Evolutionary conservation across 2,329 filamentous ascomycete species (phyloP), one percentile per base, ranked within the genome.

Genomic region (Ceratocystis albifundus): DNA sequence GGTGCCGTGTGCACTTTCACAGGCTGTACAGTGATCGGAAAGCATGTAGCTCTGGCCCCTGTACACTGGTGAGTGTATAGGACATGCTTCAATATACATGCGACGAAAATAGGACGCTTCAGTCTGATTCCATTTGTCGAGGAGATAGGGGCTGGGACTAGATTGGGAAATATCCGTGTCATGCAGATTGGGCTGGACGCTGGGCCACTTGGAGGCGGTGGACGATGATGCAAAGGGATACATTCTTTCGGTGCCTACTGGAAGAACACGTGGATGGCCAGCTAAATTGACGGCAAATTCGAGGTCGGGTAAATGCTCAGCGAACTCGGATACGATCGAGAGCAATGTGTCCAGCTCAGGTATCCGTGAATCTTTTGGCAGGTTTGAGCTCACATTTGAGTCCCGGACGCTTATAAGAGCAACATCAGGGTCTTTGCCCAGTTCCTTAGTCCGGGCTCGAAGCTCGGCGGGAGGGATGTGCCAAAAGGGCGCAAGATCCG

Each of bases 221-320:
- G 65, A 45, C 10, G 62, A 62, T 8, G 36, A 20, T 25, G 55
- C 20, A 32, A 20, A 32, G 25, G 28, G 15, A n/a, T 59, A 36
- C 6, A 65, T 28, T 12, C 55, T 44, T 28, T 67, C 62, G 1
- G 46, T 32, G 5, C 64, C 66, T 50, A 45, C 45, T 3, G 66
- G 66, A 7, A 91, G 79, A 1, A 92, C 83, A 48, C 88, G 80
- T 1, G 89, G 88, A 70, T 89, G 84, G 67, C 90, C 87, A 70
- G 88, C 83, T 22, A 89, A 79, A 72, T 96, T 96, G 76, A 96
- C 88, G 0, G 89, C 88, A 22, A 96, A 76, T 69, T 90, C 84
- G 88, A 96, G 92, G 69, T 92, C 84, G 0, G 90, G 89, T 15
- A 96, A 78, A 71, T 88, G 84, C 69, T 86, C 76, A 1, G 86